These are phyloP conservation scores for Paramecium sonneborni DNA, from an alignment of 73 alveolate genomes.

Conservation along the genomic window DNA sequence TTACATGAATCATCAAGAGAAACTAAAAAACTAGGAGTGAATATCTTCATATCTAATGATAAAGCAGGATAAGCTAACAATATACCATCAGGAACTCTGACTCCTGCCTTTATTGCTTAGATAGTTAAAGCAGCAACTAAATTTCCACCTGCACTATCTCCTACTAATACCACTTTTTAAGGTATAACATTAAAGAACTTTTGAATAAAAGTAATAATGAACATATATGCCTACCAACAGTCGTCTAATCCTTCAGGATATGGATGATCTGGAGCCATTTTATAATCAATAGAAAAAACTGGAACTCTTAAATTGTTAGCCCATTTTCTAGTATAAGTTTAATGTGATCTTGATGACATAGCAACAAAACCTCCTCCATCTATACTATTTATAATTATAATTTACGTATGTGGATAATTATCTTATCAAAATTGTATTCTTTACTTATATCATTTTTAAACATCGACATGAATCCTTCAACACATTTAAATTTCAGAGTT, in stretches of 20 bases:
- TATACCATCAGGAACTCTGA: constrained; percentile 84
- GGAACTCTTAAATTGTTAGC: constrained; percentile 85
- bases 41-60: constrained; percentile 52
- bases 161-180: constrained; percentile 86
- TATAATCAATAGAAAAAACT: constrained; percentile 91
- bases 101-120: constrained; percentile 71
- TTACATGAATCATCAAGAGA: constrained; percentile 78
- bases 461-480: not conserved
- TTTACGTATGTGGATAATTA: constrained; percentile 85
- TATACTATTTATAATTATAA: not conserved
- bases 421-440: constrained; percentile 25
- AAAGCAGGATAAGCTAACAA: constrained; percentile 83
- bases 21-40: constrained; percentile 77
- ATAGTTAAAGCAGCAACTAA: constrained; percentile 75
- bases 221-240: constrained; percentile 87
- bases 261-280: constrained; percentile 92
- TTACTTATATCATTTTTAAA: not conserved
- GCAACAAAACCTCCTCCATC: constrained; percentile 98
- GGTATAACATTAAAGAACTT: constrained; percentile 73
- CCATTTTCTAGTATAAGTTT: constrained; percentile 88
- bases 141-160: constrained; percentile 99
- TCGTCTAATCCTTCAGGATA: constrained; percentile 96
- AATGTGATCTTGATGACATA: constrained; percentile 90
- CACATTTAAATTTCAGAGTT: not conserved
- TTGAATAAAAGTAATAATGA: constrained; percentile 83